phyloP scores from a whole-genome alignment of 257 asterid species.

The Solanum tacnaense region DNA sequence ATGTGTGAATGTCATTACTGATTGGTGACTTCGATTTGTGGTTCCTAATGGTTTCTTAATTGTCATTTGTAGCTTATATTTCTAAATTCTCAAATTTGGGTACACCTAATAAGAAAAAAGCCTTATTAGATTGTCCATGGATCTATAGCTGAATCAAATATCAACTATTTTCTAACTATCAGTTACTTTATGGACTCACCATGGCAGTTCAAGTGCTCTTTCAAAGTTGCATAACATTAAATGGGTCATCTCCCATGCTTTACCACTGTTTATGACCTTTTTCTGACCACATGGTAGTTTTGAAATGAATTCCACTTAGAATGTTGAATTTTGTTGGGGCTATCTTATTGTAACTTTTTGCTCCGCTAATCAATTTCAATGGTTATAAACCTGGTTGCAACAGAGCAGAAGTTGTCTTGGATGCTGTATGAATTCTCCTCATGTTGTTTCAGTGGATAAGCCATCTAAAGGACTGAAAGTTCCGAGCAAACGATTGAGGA shows the following conservation, averaged over 20 bases:
- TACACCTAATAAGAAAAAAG: not conserved
- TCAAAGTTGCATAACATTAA: not conserved
- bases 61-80: not conserved
- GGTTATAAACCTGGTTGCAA: slow-evolving; percentile 71
- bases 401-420: slow-evolving; percentile 99
- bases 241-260: not conserved
- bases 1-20: not conserved
- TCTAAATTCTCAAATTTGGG: not conserved
- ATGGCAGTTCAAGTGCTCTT: not conserved
- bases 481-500: slow-evolving; percentile 57
- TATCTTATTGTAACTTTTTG: not conserved
- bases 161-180: not conserved
- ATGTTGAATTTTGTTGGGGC: not conserved
- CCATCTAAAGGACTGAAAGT: slow-evolving; percentile 61
- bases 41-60: not conserved
- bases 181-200: not conserved
- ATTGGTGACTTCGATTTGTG: not conserved
- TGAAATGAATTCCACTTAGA: not conserved
- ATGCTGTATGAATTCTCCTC: slow-evolving; percentile 67
- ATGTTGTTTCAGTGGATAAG: slow-evolving; percentile 66
- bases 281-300: not conserved
- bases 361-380: slow-evolving; percentile 44
- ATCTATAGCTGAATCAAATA: not conserved
- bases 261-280: not conserved
- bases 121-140: not conserved